A percentile compares a stretch with the other conserved stretches of the same genome.
phyloP scores from a whole-genome alignment of 1,139 yeast genomes.

The Suhomyces maxii region DNA sequence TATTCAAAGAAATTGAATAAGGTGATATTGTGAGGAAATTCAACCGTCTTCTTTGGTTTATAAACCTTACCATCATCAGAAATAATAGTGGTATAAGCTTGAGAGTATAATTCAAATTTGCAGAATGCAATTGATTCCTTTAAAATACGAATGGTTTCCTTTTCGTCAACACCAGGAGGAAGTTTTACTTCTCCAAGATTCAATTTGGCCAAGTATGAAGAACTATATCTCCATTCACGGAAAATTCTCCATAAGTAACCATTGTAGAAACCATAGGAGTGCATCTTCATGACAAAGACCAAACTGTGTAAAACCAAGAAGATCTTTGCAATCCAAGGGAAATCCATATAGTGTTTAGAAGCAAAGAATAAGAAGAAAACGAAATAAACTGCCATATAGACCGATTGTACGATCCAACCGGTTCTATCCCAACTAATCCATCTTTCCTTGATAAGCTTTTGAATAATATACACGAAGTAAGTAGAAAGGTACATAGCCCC shows the following conservation, averaged over 20 bases:
- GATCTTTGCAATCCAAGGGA: constrained; percentile 87
- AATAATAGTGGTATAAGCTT: constrained; percentile 29
- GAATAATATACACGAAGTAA: constrained; percentile 59
- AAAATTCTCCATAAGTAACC: constrained; percentile 77
- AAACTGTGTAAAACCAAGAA: constrained; percentile 79
- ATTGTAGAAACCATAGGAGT: constrained; percentile 84
- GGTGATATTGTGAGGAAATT: constrained; percentile 75
- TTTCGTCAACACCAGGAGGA: constrained; percentile 22
- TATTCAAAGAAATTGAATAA: constrained; percentile 66
- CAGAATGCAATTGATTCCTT: constrained; percentile 59
- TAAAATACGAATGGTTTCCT: constrained; percentile 29
- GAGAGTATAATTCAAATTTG: constrained; percentile 59
- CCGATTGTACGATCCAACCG: constrained; percentile 63
- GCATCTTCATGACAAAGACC: constrained; percentile 89
- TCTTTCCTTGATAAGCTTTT: constrained; percentile 44
- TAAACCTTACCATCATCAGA: constrained; percentile 12
- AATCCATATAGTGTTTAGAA: constrained; percentile 42
- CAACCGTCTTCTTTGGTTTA: constrained; percentile 23
- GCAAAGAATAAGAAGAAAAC: constrained; percentile 54
- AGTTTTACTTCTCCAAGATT: constrained; percentile 12
- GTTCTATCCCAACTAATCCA: constrained; percentile 53
- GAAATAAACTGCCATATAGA: constrained; percentile 55
- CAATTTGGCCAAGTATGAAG: constrained; percentile 26
- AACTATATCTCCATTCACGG: constrained; percentile 57
- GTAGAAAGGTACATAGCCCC: constrained; percentile 64